Evolutionary conservation across 306 rosid species (phyloP).

Genomic region (Astragalus glycyphyllos): DNA sequence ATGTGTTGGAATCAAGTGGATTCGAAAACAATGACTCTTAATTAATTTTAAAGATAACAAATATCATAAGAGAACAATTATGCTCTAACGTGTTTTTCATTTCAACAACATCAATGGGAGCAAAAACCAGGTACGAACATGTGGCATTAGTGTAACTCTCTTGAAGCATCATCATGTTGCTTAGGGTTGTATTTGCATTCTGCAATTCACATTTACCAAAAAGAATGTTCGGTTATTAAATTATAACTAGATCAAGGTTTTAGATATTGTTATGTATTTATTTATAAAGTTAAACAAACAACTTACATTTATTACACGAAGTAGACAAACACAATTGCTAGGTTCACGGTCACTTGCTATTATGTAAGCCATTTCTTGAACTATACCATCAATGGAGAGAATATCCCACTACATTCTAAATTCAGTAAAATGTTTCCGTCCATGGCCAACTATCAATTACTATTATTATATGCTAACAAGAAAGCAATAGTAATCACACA

Average conservation of each 20-base stretch:
- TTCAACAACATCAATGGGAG: slow-evolving; percentile 66
- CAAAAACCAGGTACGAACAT: slow-evolving; percentile 69
- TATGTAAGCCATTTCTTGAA: slow-evolving; percentile 80
- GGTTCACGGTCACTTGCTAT: slow-evolving; percentile 72
- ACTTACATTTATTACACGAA: slow-evolving; percentile 72
- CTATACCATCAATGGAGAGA: too few relatives aligned
- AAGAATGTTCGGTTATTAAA: background rate
- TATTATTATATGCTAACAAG: too few relatives aligned
- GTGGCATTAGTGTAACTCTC: slow-evolving; percentile 68
- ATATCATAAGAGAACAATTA: too few relatives aligned
- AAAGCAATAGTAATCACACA: too few relatives aligned
- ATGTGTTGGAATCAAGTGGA: too few relatives aligned
- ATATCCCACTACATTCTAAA: slow-evolving; percentile 99
- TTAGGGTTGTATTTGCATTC: too few relatives aligned
- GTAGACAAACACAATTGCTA: slow-evolving; percentile 69
- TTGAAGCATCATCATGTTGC: slow-evolving; percentile 76
- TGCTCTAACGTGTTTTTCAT: too few relatives aligned
- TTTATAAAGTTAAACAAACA: background rate
- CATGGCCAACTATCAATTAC: too few relatives aligned
- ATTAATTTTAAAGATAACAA: too few relatives aligned
- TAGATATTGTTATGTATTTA: background rate
- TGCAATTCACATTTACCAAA: slow-evolving; percentile 26
- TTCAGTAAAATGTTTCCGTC: too few relatives aligned
- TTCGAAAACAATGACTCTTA: too few relatives aligned
- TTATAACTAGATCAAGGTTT: background rate